phyloP scores from a whole-genome alignment of 176 grass and related monocot species.

The Themeda triandra region DNA sequence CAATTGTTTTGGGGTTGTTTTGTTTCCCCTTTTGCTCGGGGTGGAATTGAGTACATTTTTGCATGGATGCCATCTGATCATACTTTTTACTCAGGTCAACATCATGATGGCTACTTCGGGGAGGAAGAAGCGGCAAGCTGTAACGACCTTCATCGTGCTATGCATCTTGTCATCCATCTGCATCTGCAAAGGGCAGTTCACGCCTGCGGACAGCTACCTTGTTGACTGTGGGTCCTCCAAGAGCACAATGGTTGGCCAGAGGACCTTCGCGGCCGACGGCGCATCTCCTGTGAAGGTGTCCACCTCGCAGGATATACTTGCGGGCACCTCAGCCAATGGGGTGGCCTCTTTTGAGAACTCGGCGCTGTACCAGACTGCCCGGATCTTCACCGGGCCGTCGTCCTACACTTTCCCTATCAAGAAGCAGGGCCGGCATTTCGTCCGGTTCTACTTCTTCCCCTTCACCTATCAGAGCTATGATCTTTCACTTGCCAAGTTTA shows the following conservation, averaged over 20 bases:
- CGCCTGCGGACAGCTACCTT: slow-evolving; percentile 72
- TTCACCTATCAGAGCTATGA: slow-evolving; percentile 72
- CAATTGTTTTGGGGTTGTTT: neutral
- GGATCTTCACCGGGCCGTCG: slow-evolving; percentile 66
- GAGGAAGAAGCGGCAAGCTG: slow-evolving; percentile 26
- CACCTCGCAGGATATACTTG: slow-evolving; percentile 55
- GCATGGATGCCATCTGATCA: slow-evolving; percentile 18
- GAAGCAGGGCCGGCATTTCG: slow-evolving; percentile 76
- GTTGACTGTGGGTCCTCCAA: slow-evolving; percentile 74
- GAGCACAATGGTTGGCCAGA: slow-evolving; percentile 56
- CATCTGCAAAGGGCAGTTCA: slow-evolving; percentile 55
- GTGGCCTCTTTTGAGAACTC: slow-evolving; percentile 50
- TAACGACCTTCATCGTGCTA: slow-evolving; percentile 28
- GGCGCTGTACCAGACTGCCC: slow-evolving; percentile 65
- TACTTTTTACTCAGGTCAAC: slow-evolving; percentile 49
- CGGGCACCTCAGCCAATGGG: slow-evolving; percentile 45
- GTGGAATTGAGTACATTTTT: neutral
- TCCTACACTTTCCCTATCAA: slow-evolving; percentile 85
- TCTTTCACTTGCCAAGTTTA: slow-evolving; percentile 71
- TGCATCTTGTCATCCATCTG: slow-evolving; percentile 42
- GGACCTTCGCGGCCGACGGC: slow-evolving; percentile 60
- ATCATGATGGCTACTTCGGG: slow-evolving; percentile 13
- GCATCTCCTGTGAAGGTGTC: slow-evolving; percentile 51
- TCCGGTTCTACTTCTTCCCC: slow-evolving; percentile 86
- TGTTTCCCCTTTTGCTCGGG: neutral